Conservation (phyloP, 495 filamentous ascomycete genomes). For the Penicillium herquei region DNA sequence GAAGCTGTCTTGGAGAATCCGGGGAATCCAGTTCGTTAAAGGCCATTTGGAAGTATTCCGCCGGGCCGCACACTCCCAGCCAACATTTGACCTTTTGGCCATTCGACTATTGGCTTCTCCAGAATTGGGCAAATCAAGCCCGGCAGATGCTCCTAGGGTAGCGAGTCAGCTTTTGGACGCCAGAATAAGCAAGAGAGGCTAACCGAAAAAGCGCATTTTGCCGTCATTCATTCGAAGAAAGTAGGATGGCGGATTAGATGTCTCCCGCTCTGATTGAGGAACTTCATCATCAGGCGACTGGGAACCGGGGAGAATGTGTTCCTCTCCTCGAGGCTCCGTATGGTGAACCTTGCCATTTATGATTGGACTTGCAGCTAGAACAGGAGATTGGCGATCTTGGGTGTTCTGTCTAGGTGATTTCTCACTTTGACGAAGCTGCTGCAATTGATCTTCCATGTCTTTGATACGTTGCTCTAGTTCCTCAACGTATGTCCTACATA, state of each 20-base stretch:
- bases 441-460: slow-evolving; percentile 8
- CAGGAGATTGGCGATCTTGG: not conserved
- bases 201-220: slow-evolving; percentile 20
- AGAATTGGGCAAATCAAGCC: slow-evolving; percentile 3
- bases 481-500: not conserved
- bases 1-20: slow-evolving; percentile 9
- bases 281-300: not conserved
- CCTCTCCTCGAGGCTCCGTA: not conserved
- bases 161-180: not conserved
- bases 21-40: slow-evolving; percentile 15
- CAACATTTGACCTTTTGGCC: not conserved
- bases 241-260: not conserved
- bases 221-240: not conserved
- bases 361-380: not conserved
- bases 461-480: slow-evolving; percentile 7
- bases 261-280: not conserved
- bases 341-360: not conserved
- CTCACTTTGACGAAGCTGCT: not conserved
- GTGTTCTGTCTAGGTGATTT: not conserved
- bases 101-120: not conserved
- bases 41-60: slow-evolving; percentile 4
- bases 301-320: not conserved
- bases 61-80: not conserved
- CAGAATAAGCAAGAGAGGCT: not conserved
- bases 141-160: slow-evolving; percentile 13